Evolutionary conservation across 495 filamentous ascomycete species (phyloP), one percentile per base, ranked within the genome.

Genomic region (Neurospora sp.): DNA sequence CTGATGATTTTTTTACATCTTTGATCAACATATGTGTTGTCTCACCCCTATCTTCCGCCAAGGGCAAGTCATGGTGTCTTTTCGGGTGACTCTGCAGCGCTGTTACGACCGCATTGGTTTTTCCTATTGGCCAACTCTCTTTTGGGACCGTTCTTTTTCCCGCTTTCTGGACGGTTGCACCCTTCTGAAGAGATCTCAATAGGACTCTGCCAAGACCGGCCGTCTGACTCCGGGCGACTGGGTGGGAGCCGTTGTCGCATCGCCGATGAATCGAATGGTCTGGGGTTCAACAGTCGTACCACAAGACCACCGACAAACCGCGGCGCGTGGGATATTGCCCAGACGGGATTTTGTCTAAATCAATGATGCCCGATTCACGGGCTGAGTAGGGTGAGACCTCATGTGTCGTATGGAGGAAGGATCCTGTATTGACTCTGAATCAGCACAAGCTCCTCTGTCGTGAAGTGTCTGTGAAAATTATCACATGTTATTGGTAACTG

Each of bases 1-100:
- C 75, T 84, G 81, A 80, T 79, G 79, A 85, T 84, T 84, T 74
- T 81, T 83, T 85, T 78, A 85, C 83, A 82, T 75, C 14, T 37
- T 66, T 16, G 54, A 66, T 66, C 54, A 66, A 18, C 27, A 62
- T 31, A 16, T 31, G 27, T 62, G 16, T 9, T 66, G 27, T 66
- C 27, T 66, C 49, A 31, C 12, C 54, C 54, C 12, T 35, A 66
- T 66, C 27, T 31, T 16, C 54, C 27, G 54, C 54, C 54, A 66
- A 66, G 54, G 54, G 54, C 54, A 35, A 14, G 12, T 35, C 27
- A 18, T 31, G 54, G 54, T 35, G 35, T 66, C 31, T 37, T 62
- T 66, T 66, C 14, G 27, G 54, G 27, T 66, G 54, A 35, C 54
- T 35, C 54, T 66, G 54, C 54, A 66, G 31, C 49, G 49, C 23